phyloP scores from a whole-genome alignment of 1,139 yeast genomes.

The Chernovozyma sophiae-reginae region DNA sequence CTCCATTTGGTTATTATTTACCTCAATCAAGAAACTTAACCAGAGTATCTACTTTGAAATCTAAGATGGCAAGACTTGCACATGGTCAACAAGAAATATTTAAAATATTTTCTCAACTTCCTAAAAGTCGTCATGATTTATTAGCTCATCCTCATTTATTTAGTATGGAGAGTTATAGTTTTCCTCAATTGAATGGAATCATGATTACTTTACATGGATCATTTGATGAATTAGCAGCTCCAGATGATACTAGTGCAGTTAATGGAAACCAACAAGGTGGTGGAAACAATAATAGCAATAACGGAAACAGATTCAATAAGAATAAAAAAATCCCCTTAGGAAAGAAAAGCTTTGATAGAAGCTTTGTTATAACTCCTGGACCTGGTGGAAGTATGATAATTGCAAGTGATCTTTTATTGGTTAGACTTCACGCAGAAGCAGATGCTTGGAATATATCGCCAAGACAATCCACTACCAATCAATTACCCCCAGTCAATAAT shows the following conservation, averaged over 20 bases:
- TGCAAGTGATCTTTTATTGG: conserved; percentile 75
- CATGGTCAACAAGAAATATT: conserved; percentile 68
- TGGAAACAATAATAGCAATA: conserved; percentile 20
- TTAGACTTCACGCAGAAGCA: conserved; percentile 59
- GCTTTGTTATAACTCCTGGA: conserved; percentile 74
- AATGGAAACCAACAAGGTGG: conserved; percentile 13
- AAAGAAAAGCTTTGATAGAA: conserved; percentile 81
- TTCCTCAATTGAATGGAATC: conserved; percentile 70
- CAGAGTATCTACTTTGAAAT: conserved; percentile 58
- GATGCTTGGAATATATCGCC: conserved; percentile 48
- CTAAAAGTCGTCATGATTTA: conserved; percentile 71
- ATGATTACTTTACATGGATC: conserved; percentile 80
- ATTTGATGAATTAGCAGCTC: conserved; percentile 62
- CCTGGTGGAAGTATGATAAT: conserved; percentile 68
- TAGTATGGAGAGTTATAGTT: conserved; percentile 75
- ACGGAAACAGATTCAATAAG: conserved; percentile 30
- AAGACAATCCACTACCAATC: conserved; percentile 7
- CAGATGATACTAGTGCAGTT: conserved; percentile 26
- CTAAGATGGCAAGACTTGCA: conserved; percentile 55
- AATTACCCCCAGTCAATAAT: not conserved
- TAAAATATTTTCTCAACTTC: conserved; percentile 60
- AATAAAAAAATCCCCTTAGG: conserved; percentile 43
- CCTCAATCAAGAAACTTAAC: conserved; percentile 74
- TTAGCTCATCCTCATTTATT: conserved; percentile 58
- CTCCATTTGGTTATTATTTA: conserved; percentile 62